Conservation (phyloP, 768 basidiomycete species). For the Paxillus involutus region DNA sequence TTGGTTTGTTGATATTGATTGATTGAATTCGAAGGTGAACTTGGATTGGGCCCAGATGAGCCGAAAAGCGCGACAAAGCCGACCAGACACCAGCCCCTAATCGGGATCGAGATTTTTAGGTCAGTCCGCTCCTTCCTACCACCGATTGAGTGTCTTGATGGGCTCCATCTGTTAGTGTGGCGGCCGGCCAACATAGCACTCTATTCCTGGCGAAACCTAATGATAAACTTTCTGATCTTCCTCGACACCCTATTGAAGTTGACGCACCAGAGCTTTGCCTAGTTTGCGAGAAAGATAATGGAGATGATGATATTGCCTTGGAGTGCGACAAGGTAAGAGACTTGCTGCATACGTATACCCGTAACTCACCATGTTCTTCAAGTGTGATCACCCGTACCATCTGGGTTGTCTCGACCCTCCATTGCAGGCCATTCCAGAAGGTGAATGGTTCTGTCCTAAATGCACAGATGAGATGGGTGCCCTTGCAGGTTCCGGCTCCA, state of each 20-base stretch:
- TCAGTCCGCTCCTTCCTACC: slow-evolving; percentile 45
- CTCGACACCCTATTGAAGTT: slow-evolving; percentile 77
- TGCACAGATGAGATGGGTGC: slow-evolving; percentile 63
- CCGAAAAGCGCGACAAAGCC: slow-evolving; percentile 89
- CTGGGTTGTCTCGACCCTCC: slow-evolving; percentile 80
- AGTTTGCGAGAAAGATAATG: slow-evolving; percentile 67
- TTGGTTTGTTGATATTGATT: not conserved
- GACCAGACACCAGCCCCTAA: slow-evolving; percentile 63
- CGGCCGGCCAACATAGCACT: slow-evolving; percentile 85
- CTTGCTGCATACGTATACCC: not conserved
- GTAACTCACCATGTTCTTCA: slow-evolving; percentile 4
- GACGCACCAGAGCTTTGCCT: slow-evolving; percentile 67
- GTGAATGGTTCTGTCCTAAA: slow-evolving; percentile 89
- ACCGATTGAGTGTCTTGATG: not conserved
- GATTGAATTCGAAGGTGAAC: slow-evolving; percentile 52
- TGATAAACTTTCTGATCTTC: slow-evolving; percentile 73
- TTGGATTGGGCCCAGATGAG: slow-evolving; percentile 77
- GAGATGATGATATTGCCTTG: slow-evolving; percentile 70
- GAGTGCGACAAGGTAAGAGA: slow-evolving; percentile 85
- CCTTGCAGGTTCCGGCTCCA: slow-evolving; percentile 22
- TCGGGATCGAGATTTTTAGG: slow-evolving; percentile 73
- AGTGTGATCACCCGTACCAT: slow-evolving; percentile 93
- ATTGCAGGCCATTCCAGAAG: slow-evolving; percentile 73
- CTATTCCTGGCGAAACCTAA: slow-evolving; percentile 78
- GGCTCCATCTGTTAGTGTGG: slow-evolving; percentile 50